Evolutionary conservation across 2,329 filamentous ascomycete genomes (phyloP), one percentile per base, ranked within the genome.

Genomic region (Penicillium sp.): DNA sequence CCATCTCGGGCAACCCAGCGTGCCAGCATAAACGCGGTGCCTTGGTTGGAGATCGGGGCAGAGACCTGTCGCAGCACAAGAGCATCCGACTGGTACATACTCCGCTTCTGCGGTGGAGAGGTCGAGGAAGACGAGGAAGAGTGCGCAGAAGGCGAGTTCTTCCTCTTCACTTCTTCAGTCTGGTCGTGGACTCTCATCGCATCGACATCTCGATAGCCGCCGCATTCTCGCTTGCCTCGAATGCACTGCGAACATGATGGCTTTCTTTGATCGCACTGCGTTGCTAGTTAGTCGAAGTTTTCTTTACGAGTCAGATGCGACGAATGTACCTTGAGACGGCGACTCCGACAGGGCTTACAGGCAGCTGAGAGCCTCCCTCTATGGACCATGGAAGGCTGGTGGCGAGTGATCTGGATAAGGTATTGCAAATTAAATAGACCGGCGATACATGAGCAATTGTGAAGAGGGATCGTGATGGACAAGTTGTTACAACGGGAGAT

Each of bases 221-320:
- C 60, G 46, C 69, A 71, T 47, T 66, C 59, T 44, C 64, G 56
- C 11, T 63, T 60, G 7, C 58, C 60, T 44, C 67, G 48, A 3
- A 67, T 23, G 41, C 69, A 71, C 31, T 70, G 65, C 23, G 65
- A 65, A 44, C 67, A 71, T 5, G 63, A 69, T 13, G 69, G 68
- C 3, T 46, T 58, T 19, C 58, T 56, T 17, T 64, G 68, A 60
- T 70, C 68, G 58, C 69, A 71, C 69, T 71, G 54, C 23, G 7
- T 30, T 13, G 44, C 60, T 31, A 56, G 51, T 59, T 46, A 61
- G 46, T 29, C 26, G 7, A 17, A n/a, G 1, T 44, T 9, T 52
- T 7, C 9, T 1, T 26, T 3, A 5, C 8, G 45, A 44, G 6
- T 19, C 9, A 3, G 6, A 56, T 4, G 31, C 21, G 21, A 15